Percentiles rank a stretch among this genome's conserved stretches.
Conservation (phyloP, 2,329 filamentous ascomycete genomes). For the Didymella sp. region DNA sequence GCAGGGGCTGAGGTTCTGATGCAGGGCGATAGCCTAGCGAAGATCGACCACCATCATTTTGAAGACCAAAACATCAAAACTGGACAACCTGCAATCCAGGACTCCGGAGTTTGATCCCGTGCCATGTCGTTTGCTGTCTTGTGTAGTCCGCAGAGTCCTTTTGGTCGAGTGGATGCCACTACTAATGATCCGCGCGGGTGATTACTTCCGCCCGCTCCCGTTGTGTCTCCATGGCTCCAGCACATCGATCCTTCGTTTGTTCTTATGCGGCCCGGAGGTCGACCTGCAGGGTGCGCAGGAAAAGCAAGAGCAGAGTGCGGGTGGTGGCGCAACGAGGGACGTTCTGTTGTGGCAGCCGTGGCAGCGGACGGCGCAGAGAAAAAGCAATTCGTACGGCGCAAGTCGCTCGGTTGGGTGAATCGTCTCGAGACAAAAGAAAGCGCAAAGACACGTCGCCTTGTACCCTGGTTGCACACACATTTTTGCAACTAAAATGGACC, state of each 20-base stretch:
- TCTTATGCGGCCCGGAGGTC: neutral
- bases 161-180: neutral
- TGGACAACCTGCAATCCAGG: neutral
- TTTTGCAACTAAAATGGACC: neutral
- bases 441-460: constrained; percentile 9
- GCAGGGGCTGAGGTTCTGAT: neutral
- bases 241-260: constrained; percentile 7
- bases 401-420: constrained; percentile 1
- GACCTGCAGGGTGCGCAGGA: constrained; percentile 2
- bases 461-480: neutral
- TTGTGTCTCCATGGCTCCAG: constrained; percentile 1
- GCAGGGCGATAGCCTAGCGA: neutral
- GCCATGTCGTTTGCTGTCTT: neutral
- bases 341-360: constrained; percentile 2
- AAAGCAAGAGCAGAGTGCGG: constrained; percentile 1
- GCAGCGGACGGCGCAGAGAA: neutral
- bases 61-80: neutral
- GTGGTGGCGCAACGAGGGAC: constrained; percentile 5
- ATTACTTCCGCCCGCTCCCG: constrained; percentile 1
- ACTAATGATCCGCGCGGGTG: constrained; percentile 3
- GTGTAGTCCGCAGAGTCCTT: neutral
- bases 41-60: neutral
- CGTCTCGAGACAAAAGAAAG: constrained; percentile 3
- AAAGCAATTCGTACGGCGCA: constrained; percentile 5
- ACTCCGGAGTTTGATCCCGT: neutral